Evolutionary conservation across 352 stramenopile species (phyloP).

Genomic region (Chrysophaeum taylorii): DNA sequence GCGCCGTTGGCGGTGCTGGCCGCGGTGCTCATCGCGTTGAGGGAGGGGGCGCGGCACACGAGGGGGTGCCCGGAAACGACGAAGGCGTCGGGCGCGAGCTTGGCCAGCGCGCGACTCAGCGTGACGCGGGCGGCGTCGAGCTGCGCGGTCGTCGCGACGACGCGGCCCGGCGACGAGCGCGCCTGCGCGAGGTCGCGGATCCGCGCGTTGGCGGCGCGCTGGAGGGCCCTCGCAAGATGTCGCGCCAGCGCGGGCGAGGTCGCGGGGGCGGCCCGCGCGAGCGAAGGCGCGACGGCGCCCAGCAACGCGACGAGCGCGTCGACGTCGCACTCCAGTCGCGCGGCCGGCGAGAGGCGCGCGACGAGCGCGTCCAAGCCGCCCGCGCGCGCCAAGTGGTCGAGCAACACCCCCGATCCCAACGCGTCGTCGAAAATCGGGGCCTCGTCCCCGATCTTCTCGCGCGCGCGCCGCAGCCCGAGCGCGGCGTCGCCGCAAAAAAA

Average conservation of each 20-base stretch:
- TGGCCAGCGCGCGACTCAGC: no score
- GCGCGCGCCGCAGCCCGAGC: no score
- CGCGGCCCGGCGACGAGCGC: neutral
- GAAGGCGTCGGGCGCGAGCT: no score
- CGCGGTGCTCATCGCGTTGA: no score
- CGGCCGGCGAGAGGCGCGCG: neutral
- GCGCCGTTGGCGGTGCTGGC: no score
- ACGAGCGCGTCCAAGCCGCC: neutral
- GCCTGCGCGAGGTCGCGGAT: neutral
- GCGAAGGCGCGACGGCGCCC: neutral
- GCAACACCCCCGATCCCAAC: neutral
- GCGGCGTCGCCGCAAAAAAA: neutral
- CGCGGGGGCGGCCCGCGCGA: neutral
- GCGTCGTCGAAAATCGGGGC: neutral
- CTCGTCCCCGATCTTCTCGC: no score
- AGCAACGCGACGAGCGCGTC: neutral
- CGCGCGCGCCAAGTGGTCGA: neutral
- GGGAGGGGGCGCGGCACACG: no score
- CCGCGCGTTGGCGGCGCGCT: conserved; percentile 1
- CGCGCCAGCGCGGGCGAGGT: neutral
- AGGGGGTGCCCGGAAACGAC: no score
- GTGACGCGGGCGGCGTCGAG: no score
- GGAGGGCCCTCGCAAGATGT: neutral
- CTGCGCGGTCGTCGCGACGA: no score
- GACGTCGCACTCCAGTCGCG: neutral